Conservation (phyloP, 164 flowering plant species). For the Vitis labrusca region DNA sequence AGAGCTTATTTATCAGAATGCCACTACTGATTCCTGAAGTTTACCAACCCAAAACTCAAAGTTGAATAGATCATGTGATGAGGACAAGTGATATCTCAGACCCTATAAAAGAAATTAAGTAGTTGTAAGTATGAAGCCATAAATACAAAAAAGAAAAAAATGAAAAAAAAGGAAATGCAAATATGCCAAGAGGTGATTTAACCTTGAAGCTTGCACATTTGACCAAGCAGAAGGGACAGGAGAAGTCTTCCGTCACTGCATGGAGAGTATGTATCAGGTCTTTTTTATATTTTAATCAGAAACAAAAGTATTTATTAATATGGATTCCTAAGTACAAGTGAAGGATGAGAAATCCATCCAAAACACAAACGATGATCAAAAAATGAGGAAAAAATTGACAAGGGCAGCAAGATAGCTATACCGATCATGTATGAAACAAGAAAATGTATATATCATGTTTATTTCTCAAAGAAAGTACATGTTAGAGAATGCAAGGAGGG, state of each 20-base stretch:
- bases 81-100: conserved; percentile 64
- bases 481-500: too few relatives aligned
- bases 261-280: not conserved
- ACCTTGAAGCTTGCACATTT: conserved; percentile 95
- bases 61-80: conserved; percentile 90
- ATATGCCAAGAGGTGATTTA: not conserved
- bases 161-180: not conserved
- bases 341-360: too few relatives aligned
- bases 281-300: too few relatives aligned
- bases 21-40: conserved; percentile 25
- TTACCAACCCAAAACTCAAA: conserved; percentile 96
- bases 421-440: too few relatives aligned
- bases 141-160: not conserved
- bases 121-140: not conserved
- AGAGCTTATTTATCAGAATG: conserved; percentile 12
- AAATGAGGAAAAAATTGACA: not conserved
- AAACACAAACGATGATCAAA: not conserved
- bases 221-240: conserved; percentile 93
- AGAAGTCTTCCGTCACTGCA: conserved; percentile 91
- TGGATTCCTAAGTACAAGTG: too few relatives aligned
- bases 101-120: conserved; percentile 48
- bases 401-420: too few relatives aligned
- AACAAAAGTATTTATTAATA: too few relatives aligned
- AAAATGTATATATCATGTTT: too few relatives aligned
- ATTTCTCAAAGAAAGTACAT: too few relatives aligned